Evolutionary conservation across 2,329 filamentous ascomycete species (phyloP).

Genomic region (Pyrenochaeta sp.): DNA sequence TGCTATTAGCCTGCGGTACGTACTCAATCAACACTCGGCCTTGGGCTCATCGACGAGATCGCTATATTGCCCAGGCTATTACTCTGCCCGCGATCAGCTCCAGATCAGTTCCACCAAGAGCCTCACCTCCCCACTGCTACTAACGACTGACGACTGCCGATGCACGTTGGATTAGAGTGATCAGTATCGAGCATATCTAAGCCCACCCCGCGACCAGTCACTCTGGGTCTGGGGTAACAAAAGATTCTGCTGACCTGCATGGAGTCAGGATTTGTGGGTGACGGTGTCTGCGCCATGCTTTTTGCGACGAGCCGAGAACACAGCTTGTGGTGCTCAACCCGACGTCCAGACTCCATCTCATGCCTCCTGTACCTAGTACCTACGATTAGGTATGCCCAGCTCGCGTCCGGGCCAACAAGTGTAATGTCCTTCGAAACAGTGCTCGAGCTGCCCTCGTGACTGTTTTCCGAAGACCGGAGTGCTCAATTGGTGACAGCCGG

Average conservation of each 20-base stretch:
- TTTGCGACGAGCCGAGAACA: slow-evolving; percentile 12
- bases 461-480: slow-evolving; percentile 21
- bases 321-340: slow-evolving; percentile 9
- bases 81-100: no score
- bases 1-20: slow-evolving; percentile 23
- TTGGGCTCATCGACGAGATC: not conserved
- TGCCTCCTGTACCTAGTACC: no score
- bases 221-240: slow-evolving; percentile 17
- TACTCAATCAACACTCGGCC: slow-evolving; percentile 4
- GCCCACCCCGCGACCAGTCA: no score
- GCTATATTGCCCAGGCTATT: no score
- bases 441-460: slow-evolving; percentile 24
- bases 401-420: no score
- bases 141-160: no score
- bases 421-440: slow-evolving; percentile 17
- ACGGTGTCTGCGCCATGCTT: slow-evolving; percentile 4
- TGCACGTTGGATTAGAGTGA: no score
- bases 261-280: slow-evolving; percentile 7
- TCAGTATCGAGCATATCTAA: no score
- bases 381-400: no score
- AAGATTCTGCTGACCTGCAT: slow-evolving; percentile 24
- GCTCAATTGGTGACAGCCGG: slow-evolving; percentile 12
- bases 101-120: not conserved
- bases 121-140: no score
- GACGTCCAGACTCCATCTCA: no score